Percentiles rank a stretch among this genome's conserved stretches.
Evolutionary conservation across 202 grass and related monocot genomes (phyloP).

Genomic region (Setaria italica): DNA sequence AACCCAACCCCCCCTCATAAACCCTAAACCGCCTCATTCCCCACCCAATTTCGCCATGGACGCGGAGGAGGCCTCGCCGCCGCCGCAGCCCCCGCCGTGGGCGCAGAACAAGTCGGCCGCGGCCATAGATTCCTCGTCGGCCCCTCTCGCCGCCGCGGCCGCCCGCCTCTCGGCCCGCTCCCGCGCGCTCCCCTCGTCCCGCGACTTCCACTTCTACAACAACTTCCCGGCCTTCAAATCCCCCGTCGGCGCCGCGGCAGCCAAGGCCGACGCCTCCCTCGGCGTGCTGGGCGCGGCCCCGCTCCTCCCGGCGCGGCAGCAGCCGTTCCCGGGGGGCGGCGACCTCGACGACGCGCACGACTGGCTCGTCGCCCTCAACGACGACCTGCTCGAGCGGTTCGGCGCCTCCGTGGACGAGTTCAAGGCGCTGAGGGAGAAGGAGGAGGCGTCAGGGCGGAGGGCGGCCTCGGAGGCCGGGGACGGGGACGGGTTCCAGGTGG

Average conservation of each 20-base stretch:
- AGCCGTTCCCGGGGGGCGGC: slow-evolving; percentile 46
- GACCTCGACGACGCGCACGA: slow-evolving; percentile 90
- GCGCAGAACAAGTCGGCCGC: slow-evolving; percentile 44
- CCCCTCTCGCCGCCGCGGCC: slow-evolving; percentile 52
- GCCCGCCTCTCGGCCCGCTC: slow-evolving; percentile 60
- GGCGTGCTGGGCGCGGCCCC: slow-evolving; percentile 38
- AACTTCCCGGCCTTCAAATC: slow-evolving; percentile 84
- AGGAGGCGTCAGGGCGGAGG: slow-evolving; percentile 62
- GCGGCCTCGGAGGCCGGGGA: slow-evolving; percentile 33
- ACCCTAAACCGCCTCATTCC: slow-evolving; percentile 53
- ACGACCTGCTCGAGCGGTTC: slow-evolving; percentile 78
- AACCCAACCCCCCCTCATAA: neutral
- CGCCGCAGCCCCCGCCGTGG: slow-evolving; percentile 50
- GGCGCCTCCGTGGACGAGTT: slow-evolving; percentile 85
- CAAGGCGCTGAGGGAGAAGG: slow-evolving; percentile 58
- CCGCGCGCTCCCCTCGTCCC: slow-evolving; percentile 59
- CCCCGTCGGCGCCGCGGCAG: slow-evolving; percentile 55
- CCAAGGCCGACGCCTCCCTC: slow-evolving; percentile 62
- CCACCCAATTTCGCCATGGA: slow-evolving; percentile 49
- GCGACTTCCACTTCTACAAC: slow-evolving; percentile 96
- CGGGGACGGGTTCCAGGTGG: slow-evolving; percentile 80
- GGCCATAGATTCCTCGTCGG: slow-evolving; percentile 56
- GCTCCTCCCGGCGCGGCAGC: slow-evolving; percentile 55
- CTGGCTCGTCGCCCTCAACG: slow-evolving; percentile 78
- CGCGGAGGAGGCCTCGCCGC: slow-evolving; percentile 52